Evolutionary conservation across 2,329 filamentous ascomycete genomes (phyloP), one percentile per base, ranked within the genome.

Genomic region (Xylariaceae sp.): DNA sequence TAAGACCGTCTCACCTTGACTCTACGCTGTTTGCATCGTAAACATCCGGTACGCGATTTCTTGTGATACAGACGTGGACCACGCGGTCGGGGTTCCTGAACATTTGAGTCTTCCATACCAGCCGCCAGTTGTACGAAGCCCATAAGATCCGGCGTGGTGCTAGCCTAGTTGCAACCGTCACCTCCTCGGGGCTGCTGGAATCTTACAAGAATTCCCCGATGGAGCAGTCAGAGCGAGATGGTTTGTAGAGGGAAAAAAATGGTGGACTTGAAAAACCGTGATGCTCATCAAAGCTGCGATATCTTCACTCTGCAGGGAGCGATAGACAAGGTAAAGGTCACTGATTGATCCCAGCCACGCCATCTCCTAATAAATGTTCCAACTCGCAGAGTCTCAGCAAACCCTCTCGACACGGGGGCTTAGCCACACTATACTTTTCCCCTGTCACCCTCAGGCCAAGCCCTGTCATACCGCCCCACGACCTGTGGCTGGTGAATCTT

Each of bases 11-110:
- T 58, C 50, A 70, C 68, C 67, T 71, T 71, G 19, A 71, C 68
- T 56, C 67, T 68, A 37, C 68, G 67, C 51, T 69, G 67, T 28
- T 71, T 71, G 56, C 68, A 71, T 26, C 67, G 65, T 52, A 67
- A 21, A 58, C 71, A 72, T 5, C 70, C 70, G 6, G 63, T 67
- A 23, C 70, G 63, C 31, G 67, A 71, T 46, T 72, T 73, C 26
- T 73, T 72, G 53, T 73, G 70, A 55, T 73, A 73, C 24, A 73
- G 62, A 17, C 71, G 67, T 12, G 71, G 70, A 37, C 69, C 70
- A 39, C 69, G 69, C 23, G 65, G 58, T 50, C 66, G 66, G 37
- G 59, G 51, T 19, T 66, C 64, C 39, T 62, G 64, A 28, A 46
- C 12, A 8, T 51, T 61, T 40, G 44, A 49, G 53, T 64, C 60